These are phyloP conservation scores for Fibroporia radiculosa DNA, from an alignment of 768 basidiomycete genomes.

Conservation along the genomic window DNA sequence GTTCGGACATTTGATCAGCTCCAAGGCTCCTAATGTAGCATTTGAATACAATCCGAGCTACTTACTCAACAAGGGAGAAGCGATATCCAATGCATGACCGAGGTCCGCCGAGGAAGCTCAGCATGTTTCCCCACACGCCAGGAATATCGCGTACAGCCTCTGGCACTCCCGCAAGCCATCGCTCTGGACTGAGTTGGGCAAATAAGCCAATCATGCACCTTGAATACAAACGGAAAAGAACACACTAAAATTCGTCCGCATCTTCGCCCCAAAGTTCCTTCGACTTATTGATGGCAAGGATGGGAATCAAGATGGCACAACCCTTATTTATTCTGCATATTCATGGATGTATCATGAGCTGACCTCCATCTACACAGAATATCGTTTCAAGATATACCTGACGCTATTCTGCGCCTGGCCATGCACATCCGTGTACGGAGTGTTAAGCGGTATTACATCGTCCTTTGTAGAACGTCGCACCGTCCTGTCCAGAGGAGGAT, in stretches of 20 bases:
- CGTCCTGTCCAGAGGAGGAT: slow-evolving; percentile 41
- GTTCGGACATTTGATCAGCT: neutral
- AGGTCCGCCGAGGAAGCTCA: slow-evolving; percentile 60
- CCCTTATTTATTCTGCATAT: slow-evolving; percentile 18
- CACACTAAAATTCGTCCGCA: slow-evolving; percentile 43
- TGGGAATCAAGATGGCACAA: slow-evolving; percentile 37
- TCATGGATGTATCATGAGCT: too few species aligned
- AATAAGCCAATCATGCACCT: neutral
- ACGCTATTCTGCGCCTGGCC: slow-evolving; percentile 5
- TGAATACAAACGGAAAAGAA: slow-evolving; percentile 5
- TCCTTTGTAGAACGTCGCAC: slow-evolving; percentile 37
- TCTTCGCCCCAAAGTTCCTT: slow-evolving; percentile 57
- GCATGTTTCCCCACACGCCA: slow-evolving; percentile 50
- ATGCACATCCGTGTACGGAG: slow-evolving; percentile 19
- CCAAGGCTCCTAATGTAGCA: neutral
- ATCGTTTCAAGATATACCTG: neutral
- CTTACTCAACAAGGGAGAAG: slow-evolving; percentile 54
- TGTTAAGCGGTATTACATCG: slow-evolving; percentile 44
- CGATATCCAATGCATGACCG: slow-evolving; percentile 61
- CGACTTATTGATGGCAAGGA: slow-evolving; percentile 44
- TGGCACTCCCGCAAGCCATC: slow-evolving; percentile 49
- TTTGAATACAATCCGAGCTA: slow-evolving; percentile 1
- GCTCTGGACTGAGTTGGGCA: slow-evolving; percentile 41
- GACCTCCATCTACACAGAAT: neutral
- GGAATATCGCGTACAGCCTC: slow-evolving; percentile 40